phyloP scores from a whole-genome alignment of 306 rosid species.

The Fagus sylvatica region DNA sequence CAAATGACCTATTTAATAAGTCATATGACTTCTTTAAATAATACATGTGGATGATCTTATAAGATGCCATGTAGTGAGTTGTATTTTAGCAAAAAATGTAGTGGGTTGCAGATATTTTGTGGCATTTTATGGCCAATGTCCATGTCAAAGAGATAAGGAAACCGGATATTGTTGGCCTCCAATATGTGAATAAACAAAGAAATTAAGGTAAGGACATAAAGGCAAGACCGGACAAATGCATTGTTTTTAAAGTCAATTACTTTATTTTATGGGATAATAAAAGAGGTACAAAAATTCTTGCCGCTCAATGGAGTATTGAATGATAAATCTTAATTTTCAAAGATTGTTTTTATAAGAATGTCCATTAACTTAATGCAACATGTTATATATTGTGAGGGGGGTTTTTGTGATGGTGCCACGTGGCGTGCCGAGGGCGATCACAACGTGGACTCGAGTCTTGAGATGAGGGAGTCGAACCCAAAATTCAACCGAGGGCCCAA shows the following conservation, averaged over 20 bases:
- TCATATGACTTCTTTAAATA: too few relatives aligned
- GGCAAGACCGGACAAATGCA: conserved; percentile 8
- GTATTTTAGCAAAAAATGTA: too few relatives aligned
- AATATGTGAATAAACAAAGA: conserved; percentile 5
- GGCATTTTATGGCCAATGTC: conserved; percentile 1
- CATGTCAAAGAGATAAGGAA: conserved; percentile 2
- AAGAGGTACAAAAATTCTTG: conserved; percentile 1
- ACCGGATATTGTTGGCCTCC: conserved; percentile 38
- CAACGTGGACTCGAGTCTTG: too few relatives aligned
- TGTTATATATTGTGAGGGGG: too few relatives aligned
- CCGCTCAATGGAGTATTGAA: background rate
- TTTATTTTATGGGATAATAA: background rate
- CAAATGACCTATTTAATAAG: too few relatives aligned
- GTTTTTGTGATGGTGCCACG: too few relatives aligned
- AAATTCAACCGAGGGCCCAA: too few relatives aligned
- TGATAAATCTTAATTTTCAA: conserved; percentile 30
- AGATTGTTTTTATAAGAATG: background rate
- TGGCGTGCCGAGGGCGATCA: too few relatives aligned
- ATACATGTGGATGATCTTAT: too few relatives aligned
- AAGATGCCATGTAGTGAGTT: too few relatives aligned
- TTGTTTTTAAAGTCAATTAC: background rate
- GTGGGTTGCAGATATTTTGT: background rate
- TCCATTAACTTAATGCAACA: background rate
- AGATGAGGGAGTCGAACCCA: too few relatives aligned
- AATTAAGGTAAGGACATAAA: background rate